Evolutionary conservation across 257 asterid genomes (phyloP), one percentile per base, ranked within the genome.

Genomic region (Asclepias syriaca): DNA sequence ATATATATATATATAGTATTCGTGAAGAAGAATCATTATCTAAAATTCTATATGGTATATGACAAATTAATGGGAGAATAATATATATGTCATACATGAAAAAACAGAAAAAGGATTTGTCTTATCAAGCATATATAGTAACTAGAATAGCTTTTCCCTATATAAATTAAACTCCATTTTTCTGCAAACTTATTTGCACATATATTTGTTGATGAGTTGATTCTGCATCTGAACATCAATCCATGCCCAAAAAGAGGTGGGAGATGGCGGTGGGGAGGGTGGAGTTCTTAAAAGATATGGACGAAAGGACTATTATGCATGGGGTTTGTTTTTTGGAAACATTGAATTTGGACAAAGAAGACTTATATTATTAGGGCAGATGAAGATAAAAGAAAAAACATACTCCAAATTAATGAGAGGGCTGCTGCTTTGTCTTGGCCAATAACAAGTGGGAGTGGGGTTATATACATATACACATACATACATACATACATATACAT

Each of bases 401-500:
- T 68, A 39, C 70, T 21, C 78, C 60, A n/a, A 19, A 63, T 63
- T 14, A 75, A 68, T 67, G 66, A 48, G 74, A 73, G 46, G 10
- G 46, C 46, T 40, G 64, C 14, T 46, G 74, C 69, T 59, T 68
- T 68, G 78, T 49, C 78, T 48, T 59, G 29, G 69, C 34, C 49
- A 5, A 57, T 56, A 75, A 50, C 78, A 68, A 21, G 78, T 75
- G 65, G 78, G 48, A 51, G 15, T 46, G 66, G 14, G 50, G 50
- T 64, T 37, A 54, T 2, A 43, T 5, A 40, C 9, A 40, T 37
- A 54, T 2, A 43, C 1, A 40, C 9, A 40, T 5, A 39, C 8
- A 39, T 40, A 8, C 0, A 24, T 24, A 24, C 0, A 43, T 5
- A 40, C 1, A 40, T 2, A 43, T 5, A 40, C 1, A 40, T 5